phyloP scores from a whole-genome alignment of 2,329 filamentous ascomycete genomes.

The Colletotrichum somersetense region DNA sequence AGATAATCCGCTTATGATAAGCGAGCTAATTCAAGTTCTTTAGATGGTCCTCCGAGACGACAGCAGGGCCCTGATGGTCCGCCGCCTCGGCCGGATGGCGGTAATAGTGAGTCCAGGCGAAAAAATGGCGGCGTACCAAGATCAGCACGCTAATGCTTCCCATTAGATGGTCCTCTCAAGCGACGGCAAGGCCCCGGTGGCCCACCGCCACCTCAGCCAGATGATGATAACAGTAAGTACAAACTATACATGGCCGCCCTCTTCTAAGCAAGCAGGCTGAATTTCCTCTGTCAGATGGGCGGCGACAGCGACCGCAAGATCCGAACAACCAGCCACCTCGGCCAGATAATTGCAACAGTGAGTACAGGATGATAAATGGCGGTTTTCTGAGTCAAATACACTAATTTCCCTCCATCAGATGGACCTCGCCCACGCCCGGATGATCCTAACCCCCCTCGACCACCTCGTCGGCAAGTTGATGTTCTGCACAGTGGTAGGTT shows the following conservation, averaged over 20 bases:
- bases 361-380: neutral
- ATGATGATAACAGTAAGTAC: neutral
- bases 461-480: neutral
- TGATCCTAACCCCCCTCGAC: too few relatives aligned
- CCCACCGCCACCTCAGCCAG: neutral
- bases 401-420: too few relatives aligned
- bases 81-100: too few relatives aligned
- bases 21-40: neutral
- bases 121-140: neutral
- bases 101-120: neutral
- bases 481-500: neutral
- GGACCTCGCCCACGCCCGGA: too few relatives aligned
- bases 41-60: neutral
- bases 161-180: neutral
- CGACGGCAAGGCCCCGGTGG: neutral
- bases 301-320: neutral
- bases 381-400: too few relatives aligned
- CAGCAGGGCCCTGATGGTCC: rapidly evolving
- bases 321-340: neutral
- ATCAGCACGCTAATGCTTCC: neutral
- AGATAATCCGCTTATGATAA: neutral
- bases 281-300: neutral
- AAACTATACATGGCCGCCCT: neutral
- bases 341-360: neutral
- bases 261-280: neutral